phyloP scores from a whole-genome alignment of 2,329 filamentous ascomycete species.

The Aspergillus latus region DNA sequence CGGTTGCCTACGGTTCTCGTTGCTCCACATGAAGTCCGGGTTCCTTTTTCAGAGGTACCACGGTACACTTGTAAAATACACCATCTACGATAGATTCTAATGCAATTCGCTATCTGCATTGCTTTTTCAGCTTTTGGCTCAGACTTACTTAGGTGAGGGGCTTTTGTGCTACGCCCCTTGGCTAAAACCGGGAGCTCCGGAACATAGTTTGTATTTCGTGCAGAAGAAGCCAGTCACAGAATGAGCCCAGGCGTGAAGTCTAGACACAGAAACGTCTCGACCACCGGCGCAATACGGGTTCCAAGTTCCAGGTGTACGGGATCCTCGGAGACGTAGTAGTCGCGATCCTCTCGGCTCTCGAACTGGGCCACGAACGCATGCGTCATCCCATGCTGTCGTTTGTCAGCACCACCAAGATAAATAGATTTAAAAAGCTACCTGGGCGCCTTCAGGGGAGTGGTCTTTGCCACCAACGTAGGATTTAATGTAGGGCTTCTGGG shows the following conservation, averaged over 20 bases:
- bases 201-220: background rate
- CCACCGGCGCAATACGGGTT: background rate
- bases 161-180: too few relatives aligned
- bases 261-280: background rate
- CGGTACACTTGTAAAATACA: too few relatives aligned
- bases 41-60: too few relatives aligned
- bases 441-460: conserved; percentile 47
- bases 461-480: conserved; percentile 17
- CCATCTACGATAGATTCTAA: too few relatives aligned
- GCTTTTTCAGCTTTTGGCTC: too few relatives aligned
- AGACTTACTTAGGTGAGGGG: too few relatives aligned
- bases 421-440: conserved; percentile 47
- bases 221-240: background rate
- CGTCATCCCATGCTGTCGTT: conserved; percentile 59
- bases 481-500: conserved; percentile 44
- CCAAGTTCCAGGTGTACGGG: conserved; percentile 62
- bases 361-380: conserved; percentile 72
- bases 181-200: too few relatives aligned
- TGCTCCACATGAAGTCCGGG: too few relatives aligned
- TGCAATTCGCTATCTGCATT: too few relatives aligned
- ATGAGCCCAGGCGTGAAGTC: background rate
- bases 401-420: background rate
- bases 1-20: too few relatives aligned
- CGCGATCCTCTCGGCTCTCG: conserved; percentile 60
- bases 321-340: conserved; percentile 68